Base-by-base conservation (phyloP, 73 alveolate genomes). In the Paramecium caudatum region DNA sequence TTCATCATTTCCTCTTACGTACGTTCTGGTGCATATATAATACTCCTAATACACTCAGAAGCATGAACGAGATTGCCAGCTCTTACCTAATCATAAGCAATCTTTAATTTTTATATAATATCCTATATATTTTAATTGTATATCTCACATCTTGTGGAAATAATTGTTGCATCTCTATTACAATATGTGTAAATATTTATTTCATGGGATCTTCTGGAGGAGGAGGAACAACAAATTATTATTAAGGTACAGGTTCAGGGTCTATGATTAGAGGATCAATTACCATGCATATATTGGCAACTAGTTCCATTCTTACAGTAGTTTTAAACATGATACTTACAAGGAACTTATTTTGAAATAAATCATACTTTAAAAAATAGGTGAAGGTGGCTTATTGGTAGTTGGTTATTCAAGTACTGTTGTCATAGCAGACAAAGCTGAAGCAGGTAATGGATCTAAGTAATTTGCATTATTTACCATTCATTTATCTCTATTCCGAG, bases 31-130 rank as follows among this genome's bases (percentile, higher is more conserved):
- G 50, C 49, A 65, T 65, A 49, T 32, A 65, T 65, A 65, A 65
- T 65, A 65, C 50, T 65, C 39, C 34, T 65, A 30, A 65, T 36
- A 33, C 83, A 65, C 32, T 65, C 83, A 33, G 83, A 65, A 13
- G 50, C 83, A 65, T 65, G 16, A n/a, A 36, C 34, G 8, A 65
- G 50, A 65, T 65, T 65, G 16, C 83, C 83, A 25, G 21, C 39
- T 36, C 34, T 65, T 0, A 43, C 39, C 39, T 65, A 65, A 65
- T 65, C 83, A 33, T 25, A 32, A 43, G 83, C 83, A 32, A 65
- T 65, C 83, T 65, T 65, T 65, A 65, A 32, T 65, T 65, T 65
- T 65, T 65, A 65, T 65, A 65, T 32, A 12, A 65, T 65, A 25
- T 65, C 83, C 83, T 65, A 65, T 65, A 41, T 41, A 65, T 32